Percentiles rank a stretch among this genome's conserved stretches.
These are phyloP conservation scores for Clarkia xantiana DNA, from an alignment of 345 rosid genomes.

Conservation along the genomic window DNA sequence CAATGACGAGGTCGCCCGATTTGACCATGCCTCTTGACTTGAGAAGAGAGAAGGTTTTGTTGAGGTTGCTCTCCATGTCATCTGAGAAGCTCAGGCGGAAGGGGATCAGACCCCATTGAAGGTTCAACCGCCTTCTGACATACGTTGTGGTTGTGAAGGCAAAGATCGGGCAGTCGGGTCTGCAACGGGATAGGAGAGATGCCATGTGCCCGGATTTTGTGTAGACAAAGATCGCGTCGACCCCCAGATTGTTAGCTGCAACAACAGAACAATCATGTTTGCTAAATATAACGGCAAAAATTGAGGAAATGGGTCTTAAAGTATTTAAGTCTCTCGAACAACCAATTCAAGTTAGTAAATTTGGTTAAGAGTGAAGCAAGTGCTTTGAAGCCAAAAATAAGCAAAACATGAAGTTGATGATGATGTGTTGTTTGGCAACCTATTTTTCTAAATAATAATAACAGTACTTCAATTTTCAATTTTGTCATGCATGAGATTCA, in stretches of 20 bases:
- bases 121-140: slow-evolving; percentile 72
- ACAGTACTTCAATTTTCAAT: no score
- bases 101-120: slow-evolving; percentile 97
- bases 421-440: no score
- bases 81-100: slow-evolving; percentile 88
- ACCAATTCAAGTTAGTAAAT: no score
- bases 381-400: no score
- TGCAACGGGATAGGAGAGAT: slow-evolving; percentile 74
- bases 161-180: slow-evolving; percentile 97
- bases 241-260: slow-evolving; percentile 89
- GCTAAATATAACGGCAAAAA: no score
- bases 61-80: slow-evolving; percentile 88
- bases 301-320: no score
- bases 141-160: slow-evolving; percentile 78
- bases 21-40: slow-evolving; percentile 96
- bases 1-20: slow-evolving; percentile 90
- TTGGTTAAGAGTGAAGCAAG: no score
- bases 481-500: no score
- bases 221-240: slow-evolving; percentile 89
- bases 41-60: slow-evolving; percentile 80
- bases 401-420: no score
- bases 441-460: no score
- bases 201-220: slow-evolving; percentile 94
- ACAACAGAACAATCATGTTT: neutral
- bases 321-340: no score